Evolutionary conservation across 768 basidiomycete genomes (phyloP).

Genomic region (Amyloporia xantha): DNA sequence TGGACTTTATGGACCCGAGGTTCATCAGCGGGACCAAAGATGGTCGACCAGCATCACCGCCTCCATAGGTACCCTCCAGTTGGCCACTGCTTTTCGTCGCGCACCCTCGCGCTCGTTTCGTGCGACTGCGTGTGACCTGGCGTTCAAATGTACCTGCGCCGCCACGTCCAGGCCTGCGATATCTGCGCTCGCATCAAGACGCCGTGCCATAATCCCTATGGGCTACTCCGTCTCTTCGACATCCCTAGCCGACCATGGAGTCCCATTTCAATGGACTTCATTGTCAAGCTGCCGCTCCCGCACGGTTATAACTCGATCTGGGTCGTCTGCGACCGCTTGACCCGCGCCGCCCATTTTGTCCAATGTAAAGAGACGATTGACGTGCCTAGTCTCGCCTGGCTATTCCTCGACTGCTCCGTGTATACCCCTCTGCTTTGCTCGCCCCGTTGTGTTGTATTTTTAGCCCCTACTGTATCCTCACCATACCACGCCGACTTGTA

Average conservation of each 20-base stretch:
- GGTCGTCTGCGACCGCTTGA: conserved; percentile 9
- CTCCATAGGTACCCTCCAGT: too few species aligned
- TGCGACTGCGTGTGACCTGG: conserved; percentile 37
- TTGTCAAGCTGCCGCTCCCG: conserved; percentile 16
- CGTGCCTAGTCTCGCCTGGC: conserved; percentile 8
- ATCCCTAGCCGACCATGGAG: conserved; percentile 11
- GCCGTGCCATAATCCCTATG: conserved; percentile 18
- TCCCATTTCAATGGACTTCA: conserved; percentile 18
- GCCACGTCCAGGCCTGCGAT: conserved; percentile 27
- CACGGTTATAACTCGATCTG: conserved; percentile 15
- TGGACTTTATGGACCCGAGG: too few species aligned
- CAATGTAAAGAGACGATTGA: conserved; percentile 9
- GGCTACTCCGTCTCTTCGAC: conserved; percentile 28
- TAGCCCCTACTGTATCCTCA: too few species aligned
- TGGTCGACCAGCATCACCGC: too few species aligned
- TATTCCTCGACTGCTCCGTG: conserved; percentile 11
- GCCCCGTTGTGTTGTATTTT: too few species aligned
- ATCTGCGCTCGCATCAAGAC: conserved; percentile 25
- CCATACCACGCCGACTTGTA: too few species aligned
- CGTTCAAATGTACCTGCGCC: conserved; percentile 18
- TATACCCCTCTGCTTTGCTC: too few species aligned
- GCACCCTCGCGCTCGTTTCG: conserved; percentile 26
- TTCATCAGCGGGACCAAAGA: too few species aligned
- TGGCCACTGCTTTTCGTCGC: conserved; percentile 35
- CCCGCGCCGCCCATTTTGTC: conserved; percentile 7